phyloP scores from a whole-genome alignment of 371 early-diverging fungal genomes.

The Apophysomyces sp. region DNA sequence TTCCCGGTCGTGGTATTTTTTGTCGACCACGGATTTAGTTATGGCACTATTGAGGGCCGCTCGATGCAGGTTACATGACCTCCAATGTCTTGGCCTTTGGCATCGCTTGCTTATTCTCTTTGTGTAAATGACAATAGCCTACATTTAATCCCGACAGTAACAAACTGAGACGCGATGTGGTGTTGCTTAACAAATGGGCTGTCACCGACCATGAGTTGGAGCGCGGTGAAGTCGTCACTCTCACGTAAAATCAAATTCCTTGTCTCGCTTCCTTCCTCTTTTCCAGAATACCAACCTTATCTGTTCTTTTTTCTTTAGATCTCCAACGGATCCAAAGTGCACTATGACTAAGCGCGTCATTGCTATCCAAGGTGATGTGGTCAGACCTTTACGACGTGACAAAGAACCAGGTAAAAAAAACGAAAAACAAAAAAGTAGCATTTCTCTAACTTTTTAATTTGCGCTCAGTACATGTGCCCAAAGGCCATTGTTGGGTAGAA shows the following conservation, averaged over 20 bases:
- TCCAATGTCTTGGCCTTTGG: background rate
- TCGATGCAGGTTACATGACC: slow-evolving; percentile 67
- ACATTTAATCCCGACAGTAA: slow-evolving; percentile 90
- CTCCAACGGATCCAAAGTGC: slow-evolving; percentile 72
- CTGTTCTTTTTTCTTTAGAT: slow-evolving; percentile 31
- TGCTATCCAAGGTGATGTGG: slow-evolving; percentile 84
- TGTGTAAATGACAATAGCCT: slow-evolving; percentile 47
- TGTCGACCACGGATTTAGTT: slow-evolving; percentile 61
- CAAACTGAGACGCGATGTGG: slow-evolving; percentile 65
- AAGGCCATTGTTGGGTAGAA: slow-evolving; percentile 93
- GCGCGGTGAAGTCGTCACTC: slow-evolving; percentile 84
- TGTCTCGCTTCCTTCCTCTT: too few relatives aligned
- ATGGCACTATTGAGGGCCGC: slow-evolving; percentile 61
- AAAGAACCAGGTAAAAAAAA: slow-evolving; percentile 15
- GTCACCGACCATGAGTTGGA: slow-evolving; percentile 50
- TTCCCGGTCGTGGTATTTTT: slow-evolving; percentile 60
- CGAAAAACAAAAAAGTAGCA: background rate
- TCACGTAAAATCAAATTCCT: slow-evolving; percentile 49
- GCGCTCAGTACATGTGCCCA: slow-evolving; percentile 65
- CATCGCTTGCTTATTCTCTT: background rate
- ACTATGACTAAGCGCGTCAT: slow-evolving; percentile 83
- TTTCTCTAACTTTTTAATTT: slow-evolving; percentile 6
- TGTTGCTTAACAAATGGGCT: slow-evolving; percentile 74
- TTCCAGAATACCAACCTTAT: too few relatives aligned
- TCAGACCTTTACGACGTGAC: slow-evolving; percentile 55